These are phyloP conservation scores for Trametes maxima DNA, from an alignment of 768 basidiomycete genomes.

Conservation along the genomic window DNA sequence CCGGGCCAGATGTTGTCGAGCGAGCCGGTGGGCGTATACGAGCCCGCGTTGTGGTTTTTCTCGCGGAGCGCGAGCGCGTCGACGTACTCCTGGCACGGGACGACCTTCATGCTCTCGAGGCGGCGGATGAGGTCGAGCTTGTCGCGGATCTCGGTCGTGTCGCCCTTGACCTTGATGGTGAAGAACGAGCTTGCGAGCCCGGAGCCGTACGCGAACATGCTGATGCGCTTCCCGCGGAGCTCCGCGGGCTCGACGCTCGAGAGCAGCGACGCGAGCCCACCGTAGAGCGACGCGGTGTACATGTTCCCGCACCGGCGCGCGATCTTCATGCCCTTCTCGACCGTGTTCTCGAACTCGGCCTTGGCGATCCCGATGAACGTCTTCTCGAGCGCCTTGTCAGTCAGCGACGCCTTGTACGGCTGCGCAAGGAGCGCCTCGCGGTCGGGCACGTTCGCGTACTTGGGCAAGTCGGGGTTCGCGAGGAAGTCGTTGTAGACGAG, in stretches of 20 bases:
- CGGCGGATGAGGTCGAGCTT: slow-evolving; percentile 83
- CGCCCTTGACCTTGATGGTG: slow-evolving; percentile 83
- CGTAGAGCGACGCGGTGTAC: slow-evolving; percentile 97
- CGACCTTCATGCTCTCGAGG: slow-evolving; percentile 84
- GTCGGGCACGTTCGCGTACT: slow-evolving; percentile 69
- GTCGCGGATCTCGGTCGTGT: slow-evolving; percentile 76
- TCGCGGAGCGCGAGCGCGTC: slow-evolving; percentile 92
- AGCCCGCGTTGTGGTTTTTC: slow-evolving; percentile 90
- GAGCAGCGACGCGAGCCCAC: slow-evolving; percentile 87
- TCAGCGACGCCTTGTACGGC: slow-evolving; percentile 72
- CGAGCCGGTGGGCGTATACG: slow-evolving; percentile 84
- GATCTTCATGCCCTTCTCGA: slow-evolving; percentile 82
- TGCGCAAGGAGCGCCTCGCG: slow-evolving; percentile 70
- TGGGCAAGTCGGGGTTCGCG: slow-evolving; percentile 65
- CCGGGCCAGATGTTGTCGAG: slow-evolving; percentile 95
- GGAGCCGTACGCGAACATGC: slow-evolving; percentile 95
- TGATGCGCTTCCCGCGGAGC: slow-evolving; percentile 81
- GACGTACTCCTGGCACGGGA: slow-evolving; percentile 90
- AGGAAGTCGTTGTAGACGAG: slow-evolving; percentile 93
- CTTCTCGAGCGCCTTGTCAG: slow-evolving; percentile 97
- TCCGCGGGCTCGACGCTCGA: slow-evolving; percentile 69
- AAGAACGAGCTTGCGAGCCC: slow-evolving; percentile 97
- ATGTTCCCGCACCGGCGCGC: slow-evolving; percentile 95
- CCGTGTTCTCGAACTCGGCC: slow-evolving; percentile 69
- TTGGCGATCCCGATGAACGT: slow-evolving; percentile 85